phyloP scores from a whole-genome alignment of 163 green algal genomes.

The Chloroidium sp. region DNA sequence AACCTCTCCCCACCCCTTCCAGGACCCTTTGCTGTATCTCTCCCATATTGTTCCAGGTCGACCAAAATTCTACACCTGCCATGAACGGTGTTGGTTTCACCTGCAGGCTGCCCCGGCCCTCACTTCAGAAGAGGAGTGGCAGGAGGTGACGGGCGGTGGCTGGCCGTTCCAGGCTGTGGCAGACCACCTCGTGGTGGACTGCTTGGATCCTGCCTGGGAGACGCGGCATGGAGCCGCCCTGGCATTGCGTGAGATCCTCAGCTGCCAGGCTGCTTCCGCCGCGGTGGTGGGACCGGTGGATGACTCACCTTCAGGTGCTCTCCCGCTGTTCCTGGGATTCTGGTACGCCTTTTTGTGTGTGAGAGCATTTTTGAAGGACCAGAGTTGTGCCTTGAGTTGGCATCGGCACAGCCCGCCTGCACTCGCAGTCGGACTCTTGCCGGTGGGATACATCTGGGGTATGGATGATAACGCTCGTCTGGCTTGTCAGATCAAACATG shows the following conservation, averaged over 20 bases:
- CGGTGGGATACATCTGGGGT: no score
- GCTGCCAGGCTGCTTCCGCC: constrained; percentile 49
- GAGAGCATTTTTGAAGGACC: no score
- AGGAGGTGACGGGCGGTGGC: constrained; percentile 31
- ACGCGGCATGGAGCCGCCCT: constrained; percentile 83
- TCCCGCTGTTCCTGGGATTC: background rate
- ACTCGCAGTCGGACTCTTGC: no score
- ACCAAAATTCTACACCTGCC: no score
- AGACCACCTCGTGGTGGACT: constrained; percentile 61
- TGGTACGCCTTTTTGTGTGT: background rate
- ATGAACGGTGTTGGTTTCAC: no score
- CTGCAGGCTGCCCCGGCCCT: constrained; percentile 3
- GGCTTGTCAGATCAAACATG: background rate
- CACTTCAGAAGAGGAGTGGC: constrained; percentile 30
- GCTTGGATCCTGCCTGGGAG: constrained; percentile 80
- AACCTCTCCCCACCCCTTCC: background rate
- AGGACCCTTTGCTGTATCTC: no score
- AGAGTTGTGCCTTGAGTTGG: background rate
- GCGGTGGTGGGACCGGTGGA: constrained; percentile 46
- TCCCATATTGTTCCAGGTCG: no score
- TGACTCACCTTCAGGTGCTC: constrained; percentile 17
- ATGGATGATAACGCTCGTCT: no score
- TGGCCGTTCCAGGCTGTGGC: constrained; percentile 79
- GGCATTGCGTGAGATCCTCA: constrained; percentile 81
- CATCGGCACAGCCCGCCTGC: background rate